Evolutionary conservation across 331 rosid species (phyloP).

Genomic region (Acacia pycnantha): DNA sequence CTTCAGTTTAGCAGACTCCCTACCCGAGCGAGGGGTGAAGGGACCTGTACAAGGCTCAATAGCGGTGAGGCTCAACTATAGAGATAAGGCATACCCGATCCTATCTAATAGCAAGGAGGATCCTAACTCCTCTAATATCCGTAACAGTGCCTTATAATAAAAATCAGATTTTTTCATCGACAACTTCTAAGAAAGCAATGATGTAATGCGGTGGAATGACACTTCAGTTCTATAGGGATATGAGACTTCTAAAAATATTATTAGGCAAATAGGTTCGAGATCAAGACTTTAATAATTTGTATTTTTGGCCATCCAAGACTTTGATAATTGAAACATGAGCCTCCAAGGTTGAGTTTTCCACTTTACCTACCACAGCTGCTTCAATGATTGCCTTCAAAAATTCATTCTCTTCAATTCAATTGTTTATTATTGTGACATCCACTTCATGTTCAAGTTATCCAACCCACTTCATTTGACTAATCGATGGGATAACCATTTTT

Average conservation of each 20-base stretch:
- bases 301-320: background rate
- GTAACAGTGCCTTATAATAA: too few relatives aligned
- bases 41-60: too few relatives aligned
- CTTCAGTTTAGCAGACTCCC: too few relatives aligned
- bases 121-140: too few relatives aligned
- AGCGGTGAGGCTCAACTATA: too few relatives aligned
- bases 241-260: background rate
- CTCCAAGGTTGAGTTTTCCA: constrained; percentile 2
- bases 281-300: background rate
- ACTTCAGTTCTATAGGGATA: background rate
- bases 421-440: background rate
- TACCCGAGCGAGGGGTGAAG: too few relatives aligned
- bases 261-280: background rate
- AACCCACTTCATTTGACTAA: background rate
- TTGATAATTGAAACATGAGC: background rate
- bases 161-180: background rate
- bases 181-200: background rate
- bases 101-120: too few relatives aligned
- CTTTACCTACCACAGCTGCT: constrained; percentile 4
- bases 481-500: background rate
- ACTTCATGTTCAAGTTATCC: background rate
- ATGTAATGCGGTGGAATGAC: background rate
- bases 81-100: too few relatives aligned
- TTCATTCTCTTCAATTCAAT: background rate
- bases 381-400: background rate